phyloP scores from a whole-genome alignment of 345 rosid species.

The Garcia nutans region DNA sequence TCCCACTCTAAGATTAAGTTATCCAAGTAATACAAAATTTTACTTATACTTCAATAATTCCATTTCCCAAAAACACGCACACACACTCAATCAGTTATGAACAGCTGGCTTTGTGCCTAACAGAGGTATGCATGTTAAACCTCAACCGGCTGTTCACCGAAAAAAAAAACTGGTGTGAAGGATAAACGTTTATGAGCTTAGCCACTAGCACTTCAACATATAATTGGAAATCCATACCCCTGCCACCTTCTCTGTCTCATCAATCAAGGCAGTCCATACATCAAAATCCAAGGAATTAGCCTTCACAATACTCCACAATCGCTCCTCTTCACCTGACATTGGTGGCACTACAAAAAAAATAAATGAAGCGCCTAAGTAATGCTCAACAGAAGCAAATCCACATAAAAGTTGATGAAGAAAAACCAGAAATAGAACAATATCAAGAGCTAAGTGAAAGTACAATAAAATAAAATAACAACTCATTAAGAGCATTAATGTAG shows the following conservation, averaged over 20 bases:
- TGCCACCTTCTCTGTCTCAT: slow-evolving; percentile 84
- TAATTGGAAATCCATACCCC: slow-evolving; percentile 49
- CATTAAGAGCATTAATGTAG: background rate
- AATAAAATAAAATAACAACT: background rate
- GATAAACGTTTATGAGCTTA: background rate
- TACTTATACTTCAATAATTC: too few relatives aligned
- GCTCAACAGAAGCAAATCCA: background rate
- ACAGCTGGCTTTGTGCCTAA: too few relatives aligned
- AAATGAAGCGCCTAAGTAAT: background rate
- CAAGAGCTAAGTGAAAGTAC: background rate
- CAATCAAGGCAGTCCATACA: slow-evolving; percentile 86
- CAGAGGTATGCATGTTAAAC: too few relatives aligned
- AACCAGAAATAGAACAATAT: background rate
- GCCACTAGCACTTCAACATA: background rate
- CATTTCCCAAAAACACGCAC: too few relatives aligned
- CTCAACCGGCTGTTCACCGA: too few relatives aligned
- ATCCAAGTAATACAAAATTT: too few relatives aligned
- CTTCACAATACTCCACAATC: slow-evolving; percentile 80
- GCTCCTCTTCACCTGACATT: slow-evolving; percentile 81
- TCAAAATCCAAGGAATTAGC: slow-evolving; percentile 79
- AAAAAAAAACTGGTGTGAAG: too few relatives aligned
- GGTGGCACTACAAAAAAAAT: slow-evolving; percentile 34
- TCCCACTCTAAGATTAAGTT: too few relatives aligned
- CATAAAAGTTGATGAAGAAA: background rate
- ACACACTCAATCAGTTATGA: too few relatives aligned